Conservation (phyloP, 345 rosid species). For the Dipteronia sinensis region DNA sequence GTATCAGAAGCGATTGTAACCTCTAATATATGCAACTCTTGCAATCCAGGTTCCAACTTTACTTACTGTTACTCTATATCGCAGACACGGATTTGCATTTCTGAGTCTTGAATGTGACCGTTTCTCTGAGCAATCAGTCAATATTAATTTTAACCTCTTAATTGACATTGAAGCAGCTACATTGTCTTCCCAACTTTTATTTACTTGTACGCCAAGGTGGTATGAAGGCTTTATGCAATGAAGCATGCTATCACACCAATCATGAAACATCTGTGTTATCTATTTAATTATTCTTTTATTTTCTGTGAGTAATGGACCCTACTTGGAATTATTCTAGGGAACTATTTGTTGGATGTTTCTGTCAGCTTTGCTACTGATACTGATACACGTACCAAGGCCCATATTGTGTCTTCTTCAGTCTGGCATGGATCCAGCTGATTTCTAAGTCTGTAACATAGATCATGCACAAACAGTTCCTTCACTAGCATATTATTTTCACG, state of each 20-base stretch:
- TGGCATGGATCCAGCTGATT: background rate
- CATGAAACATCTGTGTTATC: background rate
- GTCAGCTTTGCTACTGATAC: background rate
- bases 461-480: background rate
- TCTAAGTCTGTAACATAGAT: background rate
- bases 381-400: background rate
- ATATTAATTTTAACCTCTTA: background rate
- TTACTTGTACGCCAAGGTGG: background rate
- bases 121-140: background rate
- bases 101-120: background rate
- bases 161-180: background rate
- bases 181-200: constrained; percentile 1
- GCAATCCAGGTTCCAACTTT: constrained; percentile 69
- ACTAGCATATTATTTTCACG: background rate
- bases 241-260: background rate
- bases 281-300: background rate
- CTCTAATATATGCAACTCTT: constrained; percentile 62
- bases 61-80: constrained; percentile 2
- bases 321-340: background rate
- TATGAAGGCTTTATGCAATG: background rate
- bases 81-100: constrained; percentile 5
- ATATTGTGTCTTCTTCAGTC: background rate
- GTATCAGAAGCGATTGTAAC: constrained; percentile 84
- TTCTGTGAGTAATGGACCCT: background rate
- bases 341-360: background rate